Percentiles rank a stretch among this genome's conserved stretches.
phyloP scores from a whole-genome alignment of 2,329 filamentous ascomycete genomes.

The Stromatinia cepivora region DNA sequence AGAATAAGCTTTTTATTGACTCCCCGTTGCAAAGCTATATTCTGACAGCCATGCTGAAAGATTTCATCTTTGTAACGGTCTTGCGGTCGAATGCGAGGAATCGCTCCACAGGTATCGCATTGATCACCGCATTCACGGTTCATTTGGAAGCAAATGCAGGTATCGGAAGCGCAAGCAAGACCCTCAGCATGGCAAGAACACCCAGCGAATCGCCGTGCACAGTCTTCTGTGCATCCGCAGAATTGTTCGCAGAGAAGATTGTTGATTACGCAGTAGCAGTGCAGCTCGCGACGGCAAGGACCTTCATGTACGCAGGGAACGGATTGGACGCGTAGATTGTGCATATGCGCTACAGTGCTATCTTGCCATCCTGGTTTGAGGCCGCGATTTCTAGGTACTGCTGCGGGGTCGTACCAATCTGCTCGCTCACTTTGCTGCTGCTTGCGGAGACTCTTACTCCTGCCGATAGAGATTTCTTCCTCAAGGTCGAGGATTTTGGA shows the following conservation, averaged over 20 bases:
- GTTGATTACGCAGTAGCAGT: slow-evolving; percentile 62
- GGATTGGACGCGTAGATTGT: slow-evolving; percentile 46
- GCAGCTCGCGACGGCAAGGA: slow-evolving; percentile 52
- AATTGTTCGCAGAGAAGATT: slow-evolving; percentile 71
- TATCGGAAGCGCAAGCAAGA: slow-evolving; percentile 57
- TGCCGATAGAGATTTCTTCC: not conserved
- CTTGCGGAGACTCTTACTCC: not conserved
- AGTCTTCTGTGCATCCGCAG: slow-evolving; percentile 64
- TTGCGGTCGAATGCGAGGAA: slow-evolving; percentile 66
- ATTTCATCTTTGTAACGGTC: slow-evolving; percentile 61
- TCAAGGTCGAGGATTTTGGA: slow-evolving; percentile 27
- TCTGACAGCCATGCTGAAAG: slow-evolving; percentile 64
- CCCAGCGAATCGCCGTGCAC: slow-evolving; percentile 64
- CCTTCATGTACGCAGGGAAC: slow-evolving; percentile 66
- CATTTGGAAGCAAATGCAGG: slow-evolving; percentile 70
- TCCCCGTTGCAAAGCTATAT: slow-evolving; percentile 70
- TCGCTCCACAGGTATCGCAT: slow-evolving; percentile 69
- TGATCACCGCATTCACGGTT: slow-evolving; percentile 81
- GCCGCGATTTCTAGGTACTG: slow-evolving; percentile 21
- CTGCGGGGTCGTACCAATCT: slow-evolving; percentile 39
- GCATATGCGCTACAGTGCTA: slow-evolving; percentile 32
- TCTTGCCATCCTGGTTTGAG: slow-evolving; percentile 34
- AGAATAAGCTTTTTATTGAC: slow-evolving; percentile 65
- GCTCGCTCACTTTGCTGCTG: slow-evolving; percentile 23
- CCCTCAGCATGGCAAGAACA: slow-evolving; percentile 64